Evolutionary conservation across 768 basidiomycete genomes (phyloP).

Genomic region (Rhodosporidiobolus odoratus): DNA sequence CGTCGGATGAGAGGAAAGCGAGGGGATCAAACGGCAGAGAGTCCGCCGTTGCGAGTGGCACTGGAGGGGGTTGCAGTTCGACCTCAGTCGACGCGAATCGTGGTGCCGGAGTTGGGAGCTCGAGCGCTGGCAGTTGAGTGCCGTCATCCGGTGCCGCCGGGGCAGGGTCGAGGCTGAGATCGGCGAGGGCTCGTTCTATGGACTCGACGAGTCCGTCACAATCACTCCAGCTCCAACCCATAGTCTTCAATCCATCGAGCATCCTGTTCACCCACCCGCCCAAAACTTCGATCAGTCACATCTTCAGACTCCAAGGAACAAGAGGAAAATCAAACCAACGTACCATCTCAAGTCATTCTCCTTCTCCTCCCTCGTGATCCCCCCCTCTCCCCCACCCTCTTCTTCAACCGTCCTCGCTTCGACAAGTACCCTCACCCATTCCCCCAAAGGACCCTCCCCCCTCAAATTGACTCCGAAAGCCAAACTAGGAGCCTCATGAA

Average conservation of each 20-base stretch:
- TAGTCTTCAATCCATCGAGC: slow-evolving; percentile 28
- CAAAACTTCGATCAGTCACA: background rate
- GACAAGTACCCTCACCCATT: slow-evolving; percentile 22
- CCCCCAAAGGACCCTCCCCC: slow-evolving; percentile 26
- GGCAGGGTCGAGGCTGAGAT: background rate
- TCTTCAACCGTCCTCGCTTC: slow-evolving; percentile 24
- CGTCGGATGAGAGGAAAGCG: background rate
- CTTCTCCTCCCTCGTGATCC: slow-evolving; percentile 19
- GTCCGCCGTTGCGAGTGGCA: background rate
- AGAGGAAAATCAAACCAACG: background rate
- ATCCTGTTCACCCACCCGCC: slow-evolving; percentile 1
- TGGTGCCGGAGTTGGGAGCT: background rate
- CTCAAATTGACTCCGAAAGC: slow-evolving; percentile 31
- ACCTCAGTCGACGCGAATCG: background rate
- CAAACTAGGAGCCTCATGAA: slow-evolving; percentile 31
- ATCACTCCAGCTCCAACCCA: slow-evolving; percentile 36
- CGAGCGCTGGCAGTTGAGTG: background rate
- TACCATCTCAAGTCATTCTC: slow-evolving; percentile 18
- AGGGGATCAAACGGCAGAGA: background rate
- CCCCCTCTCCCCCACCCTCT: slow-evolving; percentile 21
- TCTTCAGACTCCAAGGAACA: background rate
- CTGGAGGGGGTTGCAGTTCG: background rate
- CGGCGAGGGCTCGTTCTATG: slow-evolving; percentile 16
- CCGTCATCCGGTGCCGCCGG: background rate
- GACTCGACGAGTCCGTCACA: background rate